Base-by-base conservation (phyloP, 495 filamentous ascomycete genomes). In the Neurospora tetraspora region DNA sequence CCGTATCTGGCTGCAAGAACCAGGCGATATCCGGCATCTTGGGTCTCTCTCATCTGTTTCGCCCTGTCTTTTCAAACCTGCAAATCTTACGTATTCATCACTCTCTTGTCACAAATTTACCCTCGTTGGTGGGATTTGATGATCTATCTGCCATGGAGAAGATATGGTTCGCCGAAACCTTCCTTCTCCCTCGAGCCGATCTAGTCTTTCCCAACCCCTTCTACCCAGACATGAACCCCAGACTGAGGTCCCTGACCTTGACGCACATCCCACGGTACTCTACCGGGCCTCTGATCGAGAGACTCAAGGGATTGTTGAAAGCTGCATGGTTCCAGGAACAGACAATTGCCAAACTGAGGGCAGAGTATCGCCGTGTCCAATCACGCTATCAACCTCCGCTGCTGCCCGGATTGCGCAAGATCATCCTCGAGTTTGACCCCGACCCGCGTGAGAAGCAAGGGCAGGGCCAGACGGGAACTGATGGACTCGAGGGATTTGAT, bases 81-180 rank as follows among this genome's bases (percentile, higher is more conserved):
- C 81, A 83, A 31, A 80, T 77, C 10, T 74, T 86, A 7, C 79
- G 84, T 14, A 77, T 84, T 16, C 85, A 86, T 69, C 85, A 86
- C 70, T 86, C 85, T 1, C 76, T 86, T 5, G 83, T 86, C 5
- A 86, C 85, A 0, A 80, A 83, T 20, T 77, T 85, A 5, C 79
- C 79, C 9, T 74, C 80, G 1, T 61, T 86, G 0, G 71, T 75
- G 6, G 72, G 74, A 0, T 65, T 65, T 16, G 71, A 74, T 0
- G 75, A 73, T 11, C 68, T 81, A 8, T 70, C 79, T 2, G 71
- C 76, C 10, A 68, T 77, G 70, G 73, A 72, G 7, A 74, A 74
- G 31, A 47, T 76, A 43, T 83, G 78, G 73, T 70, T 84, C 2
- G 81, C 83, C 11, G 85, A 86, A 71, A 80, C 74, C 5, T 71